Evolutionary conservation across 2,329 filamentous ascomycete genomes (phyloP), one percentile per base, ranked within the genome.

Genomic region (Graphilbum ipis-grandicollis): DNA sequence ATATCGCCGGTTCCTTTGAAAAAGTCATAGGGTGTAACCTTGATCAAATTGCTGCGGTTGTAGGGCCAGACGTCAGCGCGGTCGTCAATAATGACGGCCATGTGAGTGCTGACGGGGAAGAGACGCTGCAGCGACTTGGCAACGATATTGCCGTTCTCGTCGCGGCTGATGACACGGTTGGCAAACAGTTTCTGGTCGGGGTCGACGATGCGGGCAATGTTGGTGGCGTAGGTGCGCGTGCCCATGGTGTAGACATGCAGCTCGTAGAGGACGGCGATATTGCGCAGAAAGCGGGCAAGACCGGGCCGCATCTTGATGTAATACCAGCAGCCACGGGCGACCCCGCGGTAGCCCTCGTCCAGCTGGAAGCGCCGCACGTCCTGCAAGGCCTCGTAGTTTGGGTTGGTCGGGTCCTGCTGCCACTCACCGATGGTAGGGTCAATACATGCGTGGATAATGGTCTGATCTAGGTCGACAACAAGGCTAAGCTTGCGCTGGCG

Each of bases 231-330:
- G n/a, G 88, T 83, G 44, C 90, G 74, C 18, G 90, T 98, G 39
- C 88, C 90, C 90, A 98, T 98, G 31, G 90, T 98, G 62, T 98
- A 98, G 44, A 98, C 88, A 54, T 98, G 90, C 50, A 96, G 65
- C 59, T 98, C 90, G 58, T 90, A 98, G 49, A 90, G 63, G 49
- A 76, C 68, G 1, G 84, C 73, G 34, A 94, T 68, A 36, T 73
- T 71, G 40, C 80, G 65, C 34, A 98, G 65, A 51, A 98, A 98
- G 31, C 79, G 71, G 43, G 74, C 65, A 35, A 96, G 60, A 3
- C 86, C 85, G 0, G 90, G 90, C 26, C 90, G 82, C 60, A 93
- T 75, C 62, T 98, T 98, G 63, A 98, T 93, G 57, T 96, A 98
- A 57, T 98, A 98, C 70, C 80, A 93, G 52, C 79, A 88, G n/a